Evolutionary conservation across 495 filamentous ascomycete genomes (phyloP).

Genomic region (Cercophora samala): DNA sequence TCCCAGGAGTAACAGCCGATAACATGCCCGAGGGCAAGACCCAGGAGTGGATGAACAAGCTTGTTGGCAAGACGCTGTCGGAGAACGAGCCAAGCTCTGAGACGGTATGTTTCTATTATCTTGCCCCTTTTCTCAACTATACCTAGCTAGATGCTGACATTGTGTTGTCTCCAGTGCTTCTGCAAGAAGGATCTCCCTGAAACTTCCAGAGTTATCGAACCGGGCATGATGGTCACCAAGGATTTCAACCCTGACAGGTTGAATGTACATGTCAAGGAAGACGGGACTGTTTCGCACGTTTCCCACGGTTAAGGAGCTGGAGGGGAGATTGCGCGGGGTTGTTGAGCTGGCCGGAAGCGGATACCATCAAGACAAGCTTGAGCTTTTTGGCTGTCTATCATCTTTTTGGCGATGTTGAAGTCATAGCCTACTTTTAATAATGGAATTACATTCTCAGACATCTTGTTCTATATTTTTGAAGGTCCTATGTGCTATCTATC

Average conservation of each 20-base stretch:
- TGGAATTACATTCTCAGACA: background rate
- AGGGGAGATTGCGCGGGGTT: background rate
- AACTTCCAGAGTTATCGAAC: constrained; percentile 62
- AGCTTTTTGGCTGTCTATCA: too few species aligned
- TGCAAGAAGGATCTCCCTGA: constrained; percentile 71
- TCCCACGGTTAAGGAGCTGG: constrained; percentile 47
- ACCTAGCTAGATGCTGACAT: constrained; percentile 2
- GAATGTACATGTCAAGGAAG: constrained; percentile 68
- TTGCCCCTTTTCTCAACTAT: background rate
- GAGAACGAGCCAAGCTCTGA: constrained; percentile 39
- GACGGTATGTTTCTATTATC: constrained; percentile 34
- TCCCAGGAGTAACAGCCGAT: constrained; percentile 65
- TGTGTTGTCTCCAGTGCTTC: constrained; percentile 54
- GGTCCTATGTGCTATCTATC: background rate
- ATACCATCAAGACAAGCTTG: background rate
- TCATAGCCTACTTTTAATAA: background rate
- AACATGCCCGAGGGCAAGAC: constrained; percentile 51
- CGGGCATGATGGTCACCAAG: constrained; percentile 58
- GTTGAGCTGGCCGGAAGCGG: background rate
- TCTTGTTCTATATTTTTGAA: background rate
- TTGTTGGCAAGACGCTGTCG: constrained; percentile 67
- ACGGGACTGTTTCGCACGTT: constrained; percentile 72
- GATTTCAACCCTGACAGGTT: constrained; percentile 60
- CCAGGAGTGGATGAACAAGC: constrained; percentile 67
- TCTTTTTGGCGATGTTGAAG: background rate